These are phyloP conservation scores for Pythium insidiosum DNA, from an alignment of 352 stramenopile genomes.

Conservation along the genomic window DNA sequence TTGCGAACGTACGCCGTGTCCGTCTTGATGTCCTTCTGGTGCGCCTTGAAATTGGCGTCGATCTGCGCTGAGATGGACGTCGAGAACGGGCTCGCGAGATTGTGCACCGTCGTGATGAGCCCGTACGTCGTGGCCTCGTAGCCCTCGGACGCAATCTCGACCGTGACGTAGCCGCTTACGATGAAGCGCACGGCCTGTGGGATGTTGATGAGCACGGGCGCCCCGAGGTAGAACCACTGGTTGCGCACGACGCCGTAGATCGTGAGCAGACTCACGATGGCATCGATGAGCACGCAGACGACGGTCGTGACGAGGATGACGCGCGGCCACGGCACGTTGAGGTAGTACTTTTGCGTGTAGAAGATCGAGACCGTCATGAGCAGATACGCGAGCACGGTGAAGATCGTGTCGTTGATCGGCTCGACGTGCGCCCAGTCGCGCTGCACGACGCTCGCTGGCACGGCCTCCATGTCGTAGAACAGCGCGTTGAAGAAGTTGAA, in stretches of 20 bases:
- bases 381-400: constrained; percentile 11
- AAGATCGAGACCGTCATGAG: constrained; percentile 16
- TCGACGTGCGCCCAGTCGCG: constrained; percentile 17
- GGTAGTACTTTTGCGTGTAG: constrained; percentile 14
- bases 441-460: constrained; percentile 12
- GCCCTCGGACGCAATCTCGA: constrained; percentile 15
- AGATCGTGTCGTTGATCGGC: constrained; percentile 19
- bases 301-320: constrained; percentile 16
- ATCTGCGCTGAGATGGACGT: constrained; percentile 14
- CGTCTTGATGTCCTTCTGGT: constrained; percentile 10
- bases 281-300: constrained; percentile 12
- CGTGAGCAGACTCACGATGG: constrained; percentile 12
- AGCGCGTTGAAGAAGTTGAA: constrained; percentile 22
- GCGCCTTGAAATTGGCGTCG: constrained; percentile 12
- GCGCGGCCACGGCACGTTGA: constrained; percentile 12
- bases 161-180: constrained; percentile 16
- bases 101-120: constrained; percentile 18
- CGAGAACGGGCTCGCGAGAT: constrained; percentile 15
- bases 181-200: constrained; percentile 18
- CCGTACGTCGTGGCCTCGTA: constrained; percentile 21
- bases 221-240: constrained; percentile 24
- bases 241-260: constrained; percentile 19
- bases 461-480: constrained; percentile 15
- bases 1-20: constrained; percentile 17
- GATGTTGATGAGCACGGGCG: constrained; percentile 14